phyloP scores from a whole-genome alignment of 495 filamentous ascomycete species.

The Aspergillus asperescens region DNA sequence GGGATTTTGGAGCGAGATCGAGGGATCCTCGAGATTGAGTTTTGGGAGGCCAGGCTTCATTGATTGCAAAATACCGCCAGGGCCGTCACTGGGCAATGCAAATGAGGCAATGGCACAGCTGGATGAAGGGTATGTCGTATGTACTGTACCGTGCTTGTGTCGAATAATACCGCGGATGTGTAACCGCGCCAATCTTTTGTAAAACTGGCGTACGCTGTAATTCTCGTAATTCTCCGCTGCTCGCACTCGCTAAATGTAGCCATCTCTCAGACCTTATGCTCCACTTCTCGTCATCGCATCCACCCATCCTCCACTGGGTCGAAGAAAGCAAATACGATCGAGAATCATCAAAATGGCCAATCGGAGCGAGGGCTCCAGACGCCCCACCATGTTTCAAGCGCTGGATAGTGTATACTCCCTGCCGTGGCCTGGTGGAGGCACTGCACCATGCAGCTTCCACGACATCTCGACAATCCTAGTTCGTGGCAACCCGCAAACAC shows the following conservation, averaged over 20 bases:
- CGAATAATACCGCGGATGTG: too few relatives aligned
- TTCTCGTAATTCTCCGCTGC: too few relatives aligned
- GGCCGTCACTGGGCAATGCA: constrained; percentile 1
- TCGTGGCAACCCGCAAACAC: neutral
- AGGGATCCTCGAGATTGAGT: neutral
- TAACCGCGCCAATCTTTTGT: too few relatives aligned
- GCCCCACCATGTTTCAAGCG: neutral
- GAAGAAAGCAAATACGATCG: neutral
- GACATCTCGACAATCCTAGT: constrained; percentile 7
- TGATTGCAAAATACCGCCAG: neutral
- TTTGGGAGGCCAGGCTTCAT: constrained; percentile 1
- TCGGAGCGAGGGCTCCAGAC: neutral
- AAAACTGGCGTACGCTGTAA: too few relatives aligned
- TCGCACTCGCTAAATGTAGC: too few relatives aligned
- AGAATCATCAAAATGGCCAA: neutral
- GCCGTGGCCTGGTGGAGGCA: neutral
- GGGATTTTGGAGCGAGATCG: neutral
- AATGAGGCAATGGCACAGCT: too few relatives aligned
- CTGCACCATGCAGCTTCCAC: constrained; percentile 8
- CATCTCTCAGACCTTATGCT: neutral
- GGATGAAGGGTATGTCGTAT: too few relatives aligned
- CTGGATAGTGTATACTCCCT: neutral
- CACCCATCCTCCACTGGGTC: neutral
- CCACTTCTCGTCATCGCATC: neutral
- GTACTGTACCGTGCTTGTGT: too few relatives aligned